A percentile compares a stretch with the other conserved stretches of the same genome.
Conservation (phyloP, 345 rosid genomes). For the Lagerstroemia speciosa region DNA sequence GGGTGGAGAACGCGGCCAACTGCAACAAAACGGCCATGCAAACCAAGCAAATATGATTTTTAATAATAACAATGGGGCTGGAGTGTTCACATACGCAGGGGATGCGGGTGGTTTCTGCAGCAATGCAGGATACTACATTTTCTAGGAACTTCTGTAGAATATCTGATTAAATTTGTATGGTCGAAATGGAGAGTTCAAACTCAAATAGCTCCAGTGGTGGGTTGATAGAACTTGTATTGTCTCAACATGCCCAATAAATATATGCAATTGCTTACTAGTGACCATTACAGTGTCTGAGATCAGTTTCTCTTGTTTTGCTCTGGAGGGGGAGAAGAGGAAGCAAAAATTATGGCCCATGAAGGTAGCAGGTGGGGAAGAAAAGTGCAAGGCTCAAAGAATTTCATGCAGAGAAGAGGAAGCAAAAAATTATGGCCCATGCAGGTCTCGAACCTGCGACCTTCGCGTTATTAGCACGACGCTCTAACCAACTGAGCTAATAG, state of each 20-base stretch:
- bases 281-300: too few species aligned
- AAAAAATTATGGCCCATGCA: slow-evolving; percentile 31
- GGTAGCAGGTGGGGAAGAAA: too few species aligned
- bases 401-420: too few species aligned
- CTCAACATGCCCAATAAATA: too few species aligned
- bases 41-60: slow-evolving; percentile 5
- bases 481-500: slow-evolving; percentile 58
- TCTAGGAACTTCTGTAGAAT: background rate
- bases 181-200: background rate
- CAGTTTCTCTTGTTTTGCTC: too few species aligned
- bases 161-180: background rate
- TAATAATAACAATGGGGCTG: background rate
- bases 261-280: too few species aligned
- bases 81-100: slow-evolving; percentile 19
- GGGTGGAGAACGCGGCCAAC: slow-evolving; percentile 15
- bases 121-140: slow-evolving; percentile 2
- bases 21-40: slow-evolving; percentile 11
- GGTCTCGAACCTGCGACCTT: slow-evolving; percentile 64
- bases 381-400: too few species aligned
- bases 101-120: slow-evolving; percentile 15
- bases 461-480: slow-evolving; percentile 97
- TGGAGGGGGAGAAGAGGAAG: too few species aligned
- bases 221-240: too few species aligned
- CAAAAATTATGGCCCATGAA: too few species aligned
- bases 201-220: background rate